These are phyloP conservation scores for Penicillium sp. DNA, from an alignment of 2,329 filamentous ascomycete genomes.

Conservation along the genomic window DNA sequence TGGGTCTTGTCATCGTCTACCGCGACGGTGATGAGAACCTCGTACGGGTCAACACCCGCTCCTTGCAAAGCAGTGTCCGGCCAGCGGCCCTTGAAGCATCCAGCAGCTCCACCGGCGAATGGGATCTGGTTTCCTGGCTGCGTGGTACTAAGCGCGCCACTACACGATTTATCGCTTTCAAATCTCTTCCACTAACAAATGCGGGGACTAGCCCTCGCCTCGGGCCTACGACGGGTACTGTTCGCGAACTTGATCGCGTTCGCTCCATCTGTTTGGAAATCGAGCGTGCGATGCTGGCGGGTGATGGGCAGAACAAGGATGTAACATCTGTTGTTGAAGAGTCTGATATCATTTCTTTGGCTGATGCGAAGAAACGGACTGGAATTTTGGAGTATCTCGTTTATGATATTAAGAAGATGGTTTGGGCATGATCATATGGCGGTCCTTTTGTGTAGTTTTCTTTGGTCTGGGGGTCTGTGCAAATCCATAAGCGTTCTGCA, in stretches of 20 bases:
- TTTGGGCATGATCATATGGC: slow-evolving; percentile 62
- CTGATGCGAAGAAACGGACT: slow-evolving; percentile 83
- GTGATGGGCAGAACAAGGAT: slow-evolving; percentile 43
- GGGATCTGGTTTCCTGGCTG: slow-evolving; percentile 45
- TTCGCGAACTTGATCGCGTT: slow-evolving; percentile 55
- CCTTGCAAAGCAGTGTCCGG: slow-evolving; percentile 62
- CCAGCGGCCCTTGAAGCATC: slow-evolving; percentile 31
- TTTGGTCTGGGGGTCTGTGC: too few relatives aligned
- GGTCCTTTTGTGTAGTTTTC: background rate
- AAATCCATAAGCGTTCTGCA: background rate
- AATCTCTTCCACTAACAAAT: slow-evolving; percentile 41
- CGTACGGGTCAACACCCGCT: slow-evolving; percentile 80
- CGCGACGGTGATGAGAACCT: slow-evolving; percentile 69
- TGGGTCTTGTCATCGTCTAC: slow-evolving; percentile 81
- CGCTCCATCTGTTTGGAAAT: slow-evolving; percentile 74
- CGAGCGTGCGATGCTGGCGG: slow-evolving; percentile 61
- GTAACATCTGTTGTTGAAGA: slow-evolving; percentile 49
- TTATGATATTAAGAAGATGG: slow-evolving; percentile 88
- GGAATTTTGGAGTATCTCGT: slow-evolving; percentile 83
- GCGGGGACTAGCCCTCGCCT: slow-evolving; percentile 23
- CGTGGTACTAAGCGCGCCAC: slow-evolving; percentile 29
- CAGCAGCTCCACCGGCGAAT: slow-evolving; percentile 34
- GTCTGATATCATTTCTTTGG: slow-evolving; percentile 75
- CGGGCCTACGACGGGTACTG: slow-evolving; percentile 17
- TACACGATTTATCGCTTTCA: slow-evolving; percentile 44